Base-by-base conservation (phyloP, 2,329 filamentous ascomycete genomes). In the Ramichloridium luteum region DNA sequence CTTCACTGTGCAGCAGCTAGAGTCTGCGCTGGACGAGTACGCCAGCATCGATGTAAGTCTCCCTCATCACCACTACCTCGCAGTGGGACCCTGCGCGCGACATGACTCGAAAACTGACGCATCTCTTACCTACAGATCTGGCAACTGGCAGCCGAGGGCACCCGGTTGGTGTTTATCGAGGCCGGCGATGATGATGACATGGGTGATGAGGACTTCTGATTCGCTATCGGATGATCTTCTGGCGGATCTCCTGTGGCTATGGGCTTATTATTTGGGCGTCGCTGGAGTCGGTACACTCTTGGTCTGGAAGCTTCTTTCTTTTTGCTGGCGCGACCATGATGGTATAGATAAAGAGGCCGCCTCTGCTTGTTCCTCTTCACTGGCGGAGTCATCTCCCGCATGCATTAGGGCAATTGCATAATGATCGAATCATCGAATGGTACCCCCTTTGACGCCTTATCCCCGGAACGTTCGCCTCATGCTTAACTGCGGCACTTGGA, bases 1-100 rank as follows among this genome's bases (percentile, higher is more conserved):
- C 3, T 98, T 94, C 58, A 98, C 88, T 0, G 79, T 85, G 43
- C 84, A 96, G 58, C 86, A 98, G 58, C 85, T 93, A 62, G 69
- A 81, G 50, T 72, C 72, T 45, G 79, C 86, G 13, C 68, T 98
- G 53, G 79, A 93, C 40, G 88, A 93, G 64, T 96, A 98, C 59
- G 77, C 82, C 3, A 66, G 72, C 44, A 62, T 93, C 39, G 81
- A 93, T 65, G 90, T 96, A 66, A 83, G 86, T 78, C 33, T 23
- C n/a, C 20, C 20, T 23, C 20, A 8, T 23, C 16, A 13, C n/a
- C n/a, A n/a, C n/a, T n/a, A n/a, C n/a, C n/a, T n/a, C n/a, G n/a
- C n/a, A n/a, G n/a, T n/a, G n/a, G n/a, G n/a, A 22, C 9, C 12
- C 18, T 16, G 13, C 10, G 4, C 6, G 25, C 10, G 13, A 27